Conservation (phyloP, 2,329 filamentous ascomycete species). For the Aspergillus udagawae region DNA sequence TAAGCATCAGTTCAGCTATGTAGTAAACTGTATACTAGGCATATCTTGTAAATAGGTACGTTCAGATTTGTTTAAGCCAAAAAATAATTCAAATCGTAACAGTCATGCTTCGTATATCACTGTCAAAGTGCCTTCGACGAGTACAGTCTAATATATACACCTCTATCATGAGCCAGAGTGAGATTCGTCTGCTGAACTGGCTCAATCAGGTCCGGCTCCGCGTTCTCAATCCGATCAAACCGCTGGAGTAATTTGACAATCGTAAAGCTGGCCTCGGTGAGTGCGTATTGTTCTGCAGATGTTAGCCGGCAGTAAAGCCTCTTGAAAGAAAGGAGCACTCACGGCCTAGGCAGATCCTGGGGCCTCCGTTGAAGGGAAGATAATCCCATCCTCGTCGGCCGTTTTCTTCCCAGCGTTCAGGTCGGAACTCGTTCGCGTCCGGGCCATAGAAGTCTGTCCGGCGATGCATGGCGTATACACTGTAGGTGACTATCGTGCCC, state of each 20-base stretch:
- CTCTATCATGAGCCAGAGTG: slow-evolving; percentile 30
- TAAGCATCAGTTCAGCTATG: background rate
- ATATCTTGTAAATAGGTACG: too few relatives aligned
- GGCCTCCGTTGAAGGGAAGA: slow-evolving; percentile 37
- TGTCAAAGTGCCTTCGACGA: slow-evolving; percentile 3
- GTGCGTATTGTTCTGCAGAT: slow-evolving; percentile 38
- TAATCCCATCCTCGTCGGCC: slow-evolving; percentile 34
- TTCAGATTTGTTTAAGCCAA: too few relatives aligned
- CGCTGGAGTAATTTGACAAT: slow-evolving; percentile 36
- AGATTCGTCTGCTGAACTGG: slow-evolving; percentile 28
- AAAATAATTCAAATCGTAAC: too few relatives aligned
- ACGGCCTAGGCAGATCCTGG: slow-evolving; percentile 40
- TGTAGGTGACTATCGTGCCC: slow-evolving; percentile 63
- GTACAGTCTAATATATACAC: slow-evolving; percentile 26
- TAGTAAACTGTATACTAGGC: too few relatives aligned
- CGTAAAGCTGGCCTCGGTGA: slow-evolving; percentile 40
- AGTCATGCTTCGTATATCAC: background rate
- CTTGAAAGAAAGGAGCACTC: slow-evolving; percentile 12
- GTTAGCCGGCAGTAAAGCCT: background rate
- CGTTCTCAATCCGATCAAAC: slow-evolving; percentile 35
- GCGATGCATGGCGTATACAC: slow-evolving; percentile 69
- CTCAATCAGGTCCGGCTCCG: slow-evolving; percentile 26
- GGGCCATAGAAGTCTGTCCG: slow-evolving; percentile 48
- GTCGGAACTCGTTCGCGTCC: slow-evolving; percentile 45
- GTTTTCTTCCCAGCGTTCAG: slow-evolving; percentile 48